phyloP scores from a whole-genome alignment of 1,284 basidiomycete species.

The Mrakiaceae sp. region DNA sequence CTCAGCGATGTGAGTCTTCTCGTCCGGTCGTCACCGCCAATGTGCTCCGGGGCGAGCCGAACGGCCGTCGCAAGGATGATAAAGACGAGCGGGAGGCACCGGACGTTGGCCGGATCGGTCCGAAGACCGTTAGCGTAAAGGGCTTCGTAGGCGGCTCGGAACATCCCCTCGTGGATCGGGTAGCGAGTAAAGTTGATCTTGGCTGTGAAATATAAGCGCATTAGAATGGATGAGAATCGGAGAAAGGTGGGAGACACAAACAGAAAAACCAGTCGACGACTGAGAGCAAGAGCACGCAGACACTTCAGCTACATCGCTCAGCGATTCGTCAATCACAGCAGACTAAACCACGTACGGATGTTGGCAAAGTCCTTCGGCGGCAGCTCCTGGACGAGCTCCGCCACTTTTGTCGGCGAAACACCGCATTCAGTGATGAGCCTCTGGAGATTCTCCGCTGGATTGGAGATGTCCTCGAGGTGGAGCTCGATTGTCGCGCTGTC shows the following conservation, averaged over 20 bases:
- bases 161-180: conserved; percentile 77
- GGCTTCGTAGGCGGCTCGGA: conserved; percentile 62
- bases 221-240: neutral
- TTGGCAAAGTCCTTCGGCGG: conserved; percentile 64
- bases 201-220: neutral
- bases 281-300: conserved; percentile 8
- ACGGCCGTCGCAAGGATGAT: conserved; percentile 86
- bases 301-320: no score
- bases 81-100: conserved; percentile 81
- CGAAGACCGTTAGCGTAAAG: conserved; percentile 61
- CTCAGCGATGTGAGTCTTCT: conserved; percentile 66
- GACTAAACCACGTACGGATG: conserved; percentile 46
- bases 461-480: conserved; percentile 24
- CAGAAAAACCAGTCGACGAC: conserved; percentile 36
- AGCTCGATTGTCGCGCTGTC: conserved; percentile 32
- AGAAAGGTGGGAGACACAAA: conserved; percentile 6
- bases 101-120: conserved; percentile 68
- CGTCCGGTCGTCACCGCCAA: conserved; percentile 62
- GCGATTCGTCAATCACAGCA: no score
- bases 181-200: conserved; percentile 87
- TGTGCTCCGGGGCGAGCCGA: conserved; percentile 68
- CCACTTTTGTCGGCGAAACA: conserved; percentile 73
- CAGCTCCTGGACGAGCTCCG: conserved; percentile 76
- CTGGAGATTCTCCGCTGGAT: conserved; percentile 39
- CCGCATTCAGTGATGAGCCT: conserved; percentile 79